Evolutionary conservation across 2,329 filamentous ascomycete species (phyloP).

Genomic region (Sclerotinia sclerotiorum): DNA sequence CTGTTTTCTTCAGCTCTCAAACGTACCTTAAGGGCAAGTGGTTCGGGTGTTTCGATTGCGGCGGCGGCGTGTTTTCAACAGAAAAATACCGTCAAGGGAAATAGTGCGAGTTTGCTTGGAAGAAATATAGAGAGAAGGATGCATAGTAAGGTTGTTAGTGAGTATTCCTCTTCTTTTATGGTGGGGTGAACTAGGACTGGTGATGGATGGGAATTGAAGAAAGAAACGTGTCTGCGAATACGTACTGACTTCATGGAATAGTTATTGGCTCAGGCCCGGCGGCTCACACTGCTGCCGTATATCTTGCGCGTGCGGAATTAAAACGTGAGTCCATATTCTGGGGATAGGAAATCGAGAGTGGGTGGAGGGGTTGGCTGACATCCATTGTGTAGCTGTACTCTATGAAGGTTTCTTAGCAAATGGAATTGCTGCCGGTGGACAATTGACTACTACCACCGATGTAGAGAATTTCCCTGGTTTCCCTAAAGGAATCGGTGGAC

Average conservation of each 20-base stretch:
- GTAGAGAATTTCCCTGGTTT: conserved; percentile 99
- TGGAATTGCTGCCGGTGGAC: conserved; percentile 91
- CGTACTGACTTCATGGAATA: conserved; percentile 39
- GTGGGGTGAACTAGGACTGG: not conserved
- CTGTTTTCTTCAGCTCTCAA: conserved; percentile 86
- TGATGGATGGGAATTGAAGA: not conserved
- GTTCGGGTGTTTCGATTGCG: conserved; percentile 70
- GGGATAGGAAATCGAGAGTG: not conserved
- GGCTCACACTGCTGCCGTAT: conserved; percentile 95
- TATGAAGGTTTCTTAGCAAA: conserved; percentile 99
- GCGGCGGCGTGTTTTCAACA: conserved; percentile 66
- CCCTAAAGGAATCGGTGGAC: conserved; percentile 81
- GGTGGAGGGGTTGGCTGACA: conserved; percentile 37
- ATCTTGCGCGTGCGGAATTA: conserved; percentile 90
- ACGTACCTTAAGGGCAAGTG: conserved; percentile 73
- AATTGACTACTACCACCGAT: conserved; percentile 97
- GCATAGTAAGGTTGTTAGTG: conserved; percentile 91
- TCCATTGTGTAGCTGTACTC: conserved; percentile 61
- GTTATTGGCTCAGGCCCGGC: conserved; percentile 93
- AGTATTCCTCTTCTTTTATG: conserved; percentile 44
- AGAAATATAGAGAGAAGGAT: conserved; percentile 57
- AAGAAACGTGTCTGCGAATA: not conserved
- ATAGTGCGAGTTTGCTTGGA: conserved; percentile 33
- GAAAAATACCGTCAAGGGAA: conserved; percentile 47
- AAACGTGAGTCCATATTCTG: conserved; percentile 54